Evolutionary conservation across 768 basidiomycete genomes (phyloP), one percentile per base, ranked within the genome.

Genomic region (Termitomyces bulborhizus): DNA sequence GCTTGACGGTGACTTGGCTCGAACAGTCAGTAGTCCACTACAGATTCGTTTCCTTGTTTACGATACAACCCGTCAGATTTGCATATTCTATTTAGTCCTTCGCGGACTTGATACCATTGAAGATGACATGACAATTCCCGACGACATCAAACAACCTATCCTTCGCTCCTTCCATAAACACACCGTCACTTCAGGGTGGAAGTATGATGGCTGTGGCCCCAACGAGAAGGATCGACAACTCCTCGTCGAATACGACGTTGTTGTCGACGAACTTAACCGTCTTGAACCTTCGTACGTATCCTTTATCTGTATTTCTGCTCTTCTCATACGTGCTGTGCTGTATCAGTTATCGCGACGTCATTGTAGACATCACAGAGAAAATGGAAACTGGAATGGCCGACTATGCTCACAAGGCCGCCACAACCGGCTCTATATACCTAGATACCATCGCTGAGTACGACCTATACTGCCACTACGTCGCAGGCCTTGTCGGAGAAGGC

Each of bases 391-490:
- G 96, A 18, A 99, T 99, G 96, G 93, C 97, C 24, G 92, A 96
- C 69, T 98, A 88, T 65, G 86, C 92, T 1, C 90, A 91, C 70
- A 84, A 85, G 60, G 86, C 91, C 5, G 86, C 86, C 5, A 73
- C 85, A 5, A 83, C 83, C 0, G 85, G 84, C 49, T 73, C 80
- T 43, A 78, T 84, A 59, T 86, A 87, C 64, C 78, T 97, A 53
- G 80, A 83, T 44, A 84, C 87, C 6, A 71, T 93, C 51, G 76
- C 83, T 37, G 93, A 97, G 61, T 99, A 94, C 73, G 93, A 98
- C 68, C 80, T 99, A 13, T 99, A 99, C 71, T 99, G 96, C 68
- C 96, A 99, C 70, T 98, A 94, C 66, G 96, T 98, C 62, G 96
- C 96, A 0, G 96, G 96, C 3, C 86, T 99, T 54, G 96, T 98